Evolutionary conservation across 768 basidiomycete genomes (phyloP), one percentile per base, ranked within the genome.

Genomic region (Chalciporus piperatus): DNA sequence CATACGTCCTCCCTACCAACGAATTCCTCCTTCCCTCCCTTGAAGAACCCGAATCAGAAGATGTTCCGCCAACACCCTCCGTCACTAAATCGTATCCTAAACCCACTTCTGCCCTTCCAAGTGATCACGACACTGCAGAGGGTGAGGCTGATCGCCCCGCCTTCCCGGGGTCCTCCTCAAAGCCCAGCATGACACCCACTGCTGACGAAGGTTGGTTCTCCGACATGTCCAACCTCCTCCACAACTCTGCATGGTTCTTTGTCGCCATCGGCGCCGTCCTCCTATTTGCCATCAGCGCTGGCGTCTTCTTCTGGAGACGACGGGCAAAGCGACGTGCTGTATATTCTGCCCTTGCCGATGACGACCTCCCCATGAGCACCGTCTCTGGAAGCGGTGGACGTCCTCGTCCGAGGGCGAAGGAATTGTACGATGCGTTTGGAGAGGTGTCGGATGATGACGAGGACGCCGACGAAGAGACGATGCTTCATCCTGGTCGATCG

Each of bases 361-460:
- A 89, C 47, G 87, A 87, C 45, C 69, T 95, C 48, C 82, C 84
- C 8, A 92, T 98, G 92, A 82, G 78, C 45, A 66, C 85, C 4
- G 68, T 97, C 27, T 75, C 79, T 17, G 68, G 75, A 20, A 63
- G 72, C 4, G 69, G 73, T 25, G 56, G 41, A 48, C 58, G 56
- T 16, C 45, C 69, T 12, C 60, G 76, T 20, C 72, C 77, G 33
- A 77, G 85, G 45, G 89, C 93, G 45, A 88, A 88, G 72, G 96
- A 98, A 70, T 65, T 99, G 55, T 98, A 98, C 62, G 94, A 98
- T 69, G 95, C 96, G 16, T 98, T 98, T 70, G 93, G 92, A 32
- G 92, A 93, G 63, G 78, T 85, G 23, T 88, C 86, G 27, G 93
- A 92, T 54, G 88, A 91, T 41, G 87, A 88, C 51, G 88, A 90